Percentiles rank a stretch among this genome's conserved stretches.
phyloP scores from a whole-genome alignment of 805 yeast species.

The Ogataea wickerhamii region DNA sequence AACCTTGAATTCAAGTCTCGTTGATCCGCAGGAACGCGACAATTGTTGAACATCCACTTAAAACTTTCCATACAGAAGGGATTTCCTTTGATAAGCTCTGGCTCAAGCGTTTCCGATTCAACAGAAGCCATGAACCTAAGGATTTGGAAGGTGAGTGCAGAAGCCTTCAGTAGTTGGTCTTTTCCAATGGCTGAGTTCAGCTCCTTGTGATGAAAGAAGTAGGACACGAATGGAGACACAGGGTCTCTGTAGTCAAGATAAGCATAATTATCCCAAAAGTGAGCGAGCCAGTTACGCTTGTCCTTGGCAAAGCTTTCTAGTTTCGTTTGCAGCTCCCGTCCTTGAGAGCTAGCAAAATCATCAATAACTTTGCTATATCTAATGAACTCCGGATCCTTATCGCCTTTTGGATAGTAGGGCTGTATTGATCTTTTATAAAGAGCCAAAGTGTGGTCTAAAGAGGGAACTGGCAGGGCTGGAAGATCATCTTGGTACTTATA shows the following conservation, averaged over 20 bases:
- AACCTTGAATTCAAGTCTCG: constrained; percentile 57
- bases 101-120: constrained; percentile 69
- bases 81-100: constrained; percentile 67
- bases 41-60: constrained; percentile 85
- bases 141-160: constrained; percentile 66
- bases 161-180: constrained; percentile 68
- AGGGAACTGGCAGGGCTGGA: constrained; percentile 87
- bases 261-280: constrained; percentile 93
- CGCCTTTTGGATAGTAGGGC: constrained; percentile 57
- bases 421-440: constrained; percentile 69
- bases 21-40: constrained; percentile 69
- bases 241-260: constrained; percentile 90
- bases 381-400: constrained; percentile 35
- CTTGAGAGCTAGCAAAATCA: constrained; percentile 60
- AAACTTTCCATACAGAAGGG: constrained; percentile 97
- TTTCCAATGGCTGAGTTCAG: constrained; percentile 51
- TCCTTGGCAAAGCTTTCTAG: constrained; percentile 52
- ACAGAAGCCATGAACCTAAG: constrained; percentile 63
- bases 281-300: constrained; percentile 82
- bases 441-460: constrained; percentile 62
- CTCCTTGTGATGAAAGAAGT: constrained; percentile 82
- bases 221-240: constrained; percentile 90
- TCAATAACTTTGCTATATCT: constrained; percentile 55
- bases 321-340: constrained; percentile 70
- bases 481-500: constrained; percentile 67